Conservation (phyloP, 495 filamentous ascomycete species). For the Lindgomyces ingoldianus region DNA sequence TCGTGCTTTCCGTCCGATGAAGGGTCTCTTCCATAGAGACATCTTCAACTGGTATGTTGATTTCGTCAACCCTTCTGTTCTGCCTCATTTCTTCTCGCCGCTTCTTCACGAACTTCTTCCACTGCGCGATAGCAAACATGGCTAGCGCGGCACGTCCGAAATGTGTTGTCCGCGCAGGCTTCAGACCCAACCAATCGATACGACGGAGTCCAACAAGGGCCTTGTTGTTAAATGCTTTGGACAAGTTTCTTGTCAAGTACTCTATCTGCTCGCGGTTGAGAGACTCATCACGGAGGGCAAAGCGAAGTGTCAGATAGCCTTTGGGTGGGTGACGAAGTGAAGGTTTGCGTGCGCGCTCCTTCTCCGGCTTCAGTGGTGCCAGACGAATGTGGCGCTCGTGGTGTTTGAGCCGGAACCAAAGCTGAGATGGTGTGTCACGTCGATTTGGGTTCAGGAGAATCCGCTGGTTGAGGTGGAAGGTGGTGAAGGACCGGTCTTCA, state of each 20-base stretch:
- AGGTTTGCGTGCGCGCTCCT: background rate
- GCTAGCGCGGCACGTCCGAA: conserved; percentile 29
- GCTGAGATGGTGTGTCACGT: conserved; percentile 23
- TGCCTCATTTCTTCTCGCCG: conserved; percentile 3
- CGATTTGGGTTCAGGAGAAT: conserved; percentile 26
- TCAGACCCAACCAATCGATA: conserved; percentile 35
- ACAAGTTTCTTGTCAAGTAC: conserved; percentile 19
- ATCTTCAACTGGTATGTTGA: background rate
- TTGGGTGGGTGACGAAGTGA: conserved; percentile 5
- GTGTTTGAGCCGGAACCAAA: conserved; percentile 28
- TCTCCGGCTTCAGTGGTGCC: conserved; percentile 19
- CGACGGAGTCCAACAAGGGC: conserved; percentile 10
- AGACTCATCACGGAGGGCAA: conserved; percentile 20
- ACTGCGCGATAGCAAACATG: conserved; percentile 23
- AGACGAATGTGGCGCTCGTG: conserved; percentile 32
- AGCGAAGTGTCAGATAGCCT: conserved; percentile 30
- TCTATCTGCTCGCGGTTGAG: conserved; percentile 30
- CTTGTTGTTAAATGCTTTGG: conserved; percentile 30
- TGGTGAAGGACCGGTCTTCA: conserved; percentile 20
- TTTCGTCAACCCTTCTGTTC: conserved; percentile 12
- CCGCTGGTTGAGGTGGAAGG: conserved; percentile 25
- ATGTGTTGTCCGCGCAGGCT: conserved; percentile 27
- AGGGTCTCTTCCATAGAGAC: background rate
- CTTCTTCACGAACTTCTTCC: conserved; percentile 24
- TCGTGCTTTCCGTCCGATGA: background rate